These are phyloP conservation scores for Gossypium turneri DNA, from an alignment of 345 rosid genomes.

Conservation along the genomic window DNA sequence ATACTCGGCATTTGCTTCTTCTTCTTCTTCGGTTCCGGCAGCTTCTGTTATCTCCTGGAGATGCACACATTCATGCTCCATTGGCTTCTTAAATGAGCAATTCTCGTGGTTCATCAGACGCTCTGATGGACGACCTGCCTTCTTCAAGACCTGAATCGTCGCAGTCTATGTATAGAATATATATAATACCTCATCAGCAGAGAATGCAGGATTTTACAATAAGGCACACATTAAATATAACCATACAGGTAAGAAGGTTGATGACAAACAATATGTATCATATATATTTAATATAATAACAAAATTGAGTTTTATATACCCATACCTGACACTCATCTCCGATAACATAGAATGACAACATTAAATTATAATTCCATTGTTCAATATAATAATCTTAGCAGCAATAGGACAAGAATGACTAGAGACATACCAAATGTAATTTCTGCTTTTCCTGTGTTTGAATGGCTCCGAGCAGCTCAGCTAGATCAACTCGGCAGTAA, in stretches of 20 bases:
- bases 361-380: not conserved
- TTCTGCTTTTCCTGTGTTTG: slow-evolving; percentile 87
- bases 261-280: not conserved
- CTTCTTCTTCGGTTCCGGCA: slow-evolving; percentile 86
- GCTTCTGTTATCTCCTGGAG: slow-evolving; percentile 83
- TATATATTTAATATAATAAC: too few species aligned
- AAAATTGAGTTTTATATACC: not conserved
- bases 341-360: not conserved
- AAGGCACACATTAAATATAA: not conserved
- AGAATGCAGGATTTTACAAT: not conserved
- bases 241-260: not conserved
- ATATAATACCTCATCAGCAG: not conserved
- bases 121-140: slow-evolving; percentile 82
- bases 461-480: slow-evolving; percentile 64
- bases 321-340: not conserved
- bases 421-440: slow-evolving; percentile 55
- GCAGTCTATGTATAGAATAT: slow-evolving; percentile 47
- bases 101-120: slow-evolving; percentile 68
- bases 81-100: slow-evolving; percentile 62
- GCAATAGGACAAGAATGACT: not conserved
- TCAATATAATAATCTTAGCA: not conserved
- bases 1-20: slow-evolving; percentile 79
- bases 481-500: slow-evolving; percentile 57
- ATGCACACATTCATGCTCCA: slow-evolving; percentile 75
- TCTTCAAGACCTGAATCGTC: slow-evolving; percentile 80